Conservation (phyloP, 108 stramenopile genomes). For the Pseudonitzschia pungens region DNA sequence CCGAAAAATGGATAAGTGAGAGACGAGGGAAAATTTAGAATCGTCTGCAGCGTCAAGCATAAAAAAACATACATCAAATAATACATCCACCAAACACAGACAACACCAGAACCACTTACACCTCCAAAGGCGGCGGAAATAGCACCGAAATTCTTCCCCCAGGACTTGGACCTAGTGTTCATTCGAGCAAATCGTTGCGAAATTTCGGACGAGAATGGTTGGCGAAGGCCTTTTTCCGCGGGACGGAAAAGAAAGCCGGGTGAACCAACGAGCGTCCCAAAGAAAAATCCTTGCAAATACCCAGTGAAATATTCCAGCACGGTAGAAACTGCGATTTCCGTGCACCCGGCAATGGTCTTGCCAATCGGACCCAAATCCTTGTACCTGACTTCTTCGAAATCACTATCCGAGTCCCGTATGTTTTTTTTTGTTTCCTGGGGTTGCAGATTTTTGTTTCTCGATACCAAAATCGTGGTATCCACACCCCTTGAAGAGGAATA, state of each 20-base stretch:
- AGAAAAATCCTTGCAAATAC: conserved; percentile 55
- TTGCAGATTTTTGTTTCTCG: background rate
- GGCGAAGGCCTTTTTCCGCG: conserved; percentile 9
- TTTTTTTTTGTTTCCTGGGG: background rate
- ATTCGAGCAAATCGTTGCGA: conserved; percentile 39
- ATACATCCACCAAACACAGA: background rate
- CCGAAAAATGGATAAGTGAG: background rate
- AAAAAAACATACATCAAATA: too few species aligned
- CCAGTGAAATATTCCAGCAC: conserved; percentile 58
- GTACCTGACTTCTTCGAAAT: conserved; percentile 3
- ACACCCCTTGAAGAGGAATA: background rate
- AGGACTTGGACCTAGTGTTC: conserved; percentile 51
- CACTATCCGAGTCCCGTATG: background rate
- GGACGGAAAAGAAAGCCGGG: conserved; percentile 40
- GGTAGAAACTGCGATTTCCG: conserved; percentile 57
- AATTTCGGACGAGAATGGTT: conserved; percentile 19
- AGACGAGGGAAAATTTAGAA: too few species aligned
- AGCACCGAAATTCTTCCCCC: conserved; percentile 57
- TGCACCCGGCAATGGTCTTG: conserved; percentile 52
- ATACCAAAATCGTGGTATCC: background rate
- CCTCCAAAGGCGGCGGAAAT: conserved; percentile 70
- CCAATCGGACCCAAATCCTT: conserved; percentile 60
- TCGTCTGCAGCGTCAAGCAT: too few species aligned
- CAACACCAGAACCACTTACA: background rate
- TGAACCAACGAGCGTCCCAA: conserved; percentile 50